Evolutionary conservation across 1,139 yeast species (phyloP), one percentile per base, ranked within the genome.

Genomic region (Debaryomyces coudertii): DNA sequence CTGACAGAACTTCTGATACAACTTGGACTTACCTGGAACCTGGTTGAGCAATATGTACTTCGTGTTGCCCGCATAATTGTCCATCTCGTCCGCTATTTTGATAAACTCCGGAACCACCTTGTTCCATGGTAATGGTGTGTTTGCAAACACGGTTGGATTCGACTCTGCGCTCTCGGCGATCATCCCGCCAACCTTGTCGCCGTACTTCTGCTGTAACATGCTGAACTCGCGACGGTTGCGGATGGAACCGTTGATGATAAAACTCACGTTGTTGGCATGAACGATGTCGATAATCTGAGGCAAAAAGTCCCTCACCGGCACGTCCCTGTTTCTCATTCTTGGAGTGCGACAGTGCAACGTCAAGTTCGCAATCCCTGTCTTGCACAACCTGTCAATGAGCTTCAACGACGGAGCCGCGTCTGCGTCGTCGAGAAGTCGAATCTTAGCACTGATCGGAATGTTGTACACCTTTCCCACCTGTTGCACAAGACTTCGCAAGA

Each of bases 331-430:
- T 58, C 98, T 77, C 98, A 93, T 93, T 18, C 79, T 82, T 36
- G 89, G 79, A 0, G 95, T 89, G 46, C 99, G 80, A 62, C 98
- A 92, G 66, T 93, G 99, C 8, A 93, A 80, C 0, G 98, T 93
- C 55, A 93, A 70, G 57, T 90, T 88, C 7, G 83, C 53, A 44
- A 93, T 88, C 0, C 99, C 99, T 0, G 99, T 92, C 38, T 71
- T 65, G 47, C 90, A 85, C 11, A 93, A 73, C 46, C 79, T 72
- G 38, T 73, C 70, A 0, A 93, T 85, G 40, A 93, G 72, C 1
- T 60, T 68, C 43, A 83, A 62, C 0, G 97, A 84, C n/a, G 80
- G 79, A 25, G 77, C 77, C 28, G 62, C 62, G 45, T 69, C 71
- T 36, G 77, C 74, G 5, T 76, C 68, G 29, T 87, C 87, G 41